Evolutionary conservation across 2,329 filamentous ascomycete genomes (phyloP).

Genomic region (Phialemonium atrogriseum): DNA sequence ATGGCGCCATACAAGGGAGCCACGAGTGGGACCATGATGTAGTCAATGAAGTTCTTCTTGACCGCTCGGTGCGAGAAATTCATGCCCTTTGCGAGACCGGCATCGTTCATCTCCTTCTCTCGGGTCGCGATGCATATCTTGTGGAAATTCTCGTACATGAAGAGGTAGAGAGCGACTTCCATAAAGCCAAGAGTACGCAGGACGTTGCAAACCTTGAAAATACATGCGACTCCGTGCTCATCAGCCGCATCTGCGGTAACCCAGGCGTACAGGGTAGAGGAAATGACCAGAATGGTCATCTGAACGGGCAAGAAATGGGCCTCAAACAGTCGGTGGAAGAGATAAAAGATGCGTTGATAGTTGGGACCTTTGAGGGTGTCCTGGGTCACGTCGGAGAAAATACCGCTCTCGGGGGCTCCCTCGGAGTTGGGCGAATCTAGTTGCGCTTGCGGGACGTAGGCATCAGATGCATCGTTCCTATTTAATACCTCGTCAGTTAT

Average conservation of each 20-base stretch:
- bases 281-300: slow-evolving; percentile 54
- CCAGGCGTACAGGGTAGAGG: slow-evolving; percentile 52
- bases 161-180: slow-evolving; percentile 54
- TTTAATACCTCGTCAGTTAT: no score
- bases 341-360: slow-evolving; percentile 47
- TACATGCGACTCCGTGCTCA: slow-evolving; percentile 46
- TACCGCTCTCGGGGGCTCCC: slow-evolving; percentile 35
- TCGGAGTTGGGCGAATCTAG: slow-evolving; percentile 29
- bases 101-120: slow-evolving; percentile 58
- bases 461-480: slow-evolving; percentile 31
- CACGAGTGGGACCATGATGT: slow-evolving; percentile 56
- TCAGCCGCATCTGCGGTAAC: slow-evolving; percentile 42
- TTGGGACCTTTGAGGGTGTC: slow-evolving; percentile 42
- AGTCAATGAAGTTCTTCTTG: slow-evolving; percentile 51
- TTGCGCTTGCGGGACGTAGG: slow-evolving; percentile 38
- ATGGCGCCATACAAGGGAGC: slow-evolving; percentile 61
- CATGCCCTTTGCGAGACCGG: slow-evolving; percentile 57
- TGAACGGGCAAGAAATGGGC: slow-evolving; percentile 66
- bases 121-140: slow-evolving; percentile 49
- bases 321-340: slow-evolving; percentile 63
- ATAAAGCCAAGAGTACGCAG: slow-evolving; percentile 55
- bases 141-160: slow-evolving; percentile 62
- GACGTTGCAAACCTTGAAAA: slow-evolving; percentile 51
- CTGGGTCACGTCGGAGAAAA: slow-evolving; percentile 46
- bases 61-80: slow-evolving; percentile 52